Conservation (phyloP, 306 rosid species). For the Quercus suber region DNA sequence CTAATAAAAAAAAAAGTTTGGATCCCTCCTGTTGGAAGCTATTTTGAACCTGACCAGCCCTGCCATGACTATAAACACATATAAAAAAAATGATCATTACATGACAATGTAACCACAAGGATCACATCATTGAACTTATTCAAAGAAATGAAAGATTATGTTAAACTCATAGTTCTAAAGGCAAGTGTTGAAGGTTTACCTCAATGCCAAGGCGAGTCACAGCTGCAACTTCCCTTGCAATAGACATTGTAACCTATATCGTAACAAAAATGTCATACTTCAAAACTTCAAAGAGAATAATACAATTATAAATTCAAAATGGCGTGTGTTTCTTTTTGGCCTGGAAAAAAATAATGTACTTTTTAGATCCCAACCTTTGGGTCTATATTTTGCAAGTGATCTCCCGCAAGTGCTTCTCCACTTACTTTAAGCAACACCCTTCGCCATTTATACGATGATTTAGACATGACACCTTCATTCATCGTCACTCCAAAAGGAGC, state of each 20-base stretch:
- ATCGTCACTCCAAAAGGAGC: slow-evolving; percentile 50
- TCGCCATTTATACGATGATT: slow-evolving; percentile 62
- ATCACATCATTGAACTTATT: background rate
- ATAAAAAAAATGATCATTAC: background rate
- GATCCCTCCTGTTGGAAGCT: no score
- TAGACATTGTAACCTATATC: slow-evolving; percentile 79
- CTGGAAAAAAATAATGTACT: background rate
- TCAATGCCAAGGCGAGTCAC: slow-evolving; percentile 96
- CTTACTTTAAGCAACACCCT: slow-evolving; percentile 97
- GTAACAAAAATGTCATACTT: background rate
- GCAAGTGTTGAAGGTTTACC: slow-evolving; percentile 40
- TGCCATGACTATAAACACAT: background rate
- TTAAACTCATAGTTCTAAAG: background rate
- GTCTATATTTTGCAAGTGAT: slow-evolving; percentile 75
- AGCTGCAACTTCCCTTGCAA: slow-evolving; percentile 93
- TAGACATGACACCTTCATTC: slow-evolving; percentile 47
- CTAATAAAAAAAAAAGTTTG: no score
- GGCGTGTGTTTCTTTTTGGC: background rate
- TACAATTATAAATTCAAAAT: background rate
- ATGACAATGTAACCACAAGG: background rate
- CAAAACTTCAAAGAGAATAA: slow-evolving; percentile 17
- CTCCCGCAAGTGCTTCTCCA: slow-evolving; percentile 99
- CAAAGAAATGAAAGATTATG: background rate
- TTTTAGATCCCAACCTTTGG: slow-evolving; percentile 62
- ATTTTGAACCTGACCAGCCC: no score